These are phyloP conservation scores for Aspergillus sp. DNA, from an alignment of 2,329 filamentous ascomycete genomes.

Conservation along the genomic window DNA sequence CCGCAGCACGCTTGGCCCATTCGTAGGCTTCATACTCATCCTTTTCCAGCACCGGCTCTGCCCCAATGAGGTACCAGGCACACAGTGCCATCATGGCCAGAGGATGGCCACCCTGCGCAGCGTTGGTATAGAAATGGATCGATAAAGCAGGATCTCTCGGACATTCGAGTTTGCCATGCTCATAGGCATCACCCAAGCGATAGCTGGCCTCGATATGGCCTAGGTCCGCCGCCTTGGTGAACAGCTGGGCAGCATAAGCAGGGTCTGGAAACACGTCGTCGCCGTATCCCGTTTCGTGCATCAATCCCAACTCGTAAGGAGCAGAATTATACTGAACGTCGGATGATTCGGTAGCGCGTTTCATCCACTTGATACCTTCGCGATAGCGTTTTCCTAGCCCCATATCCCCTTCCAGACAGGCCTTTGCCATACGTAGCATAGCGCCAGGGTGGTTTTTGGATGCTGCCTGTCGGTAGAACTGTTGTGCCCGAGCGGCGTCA, in stretches of 20 bases:
- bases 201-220: slow-evolving; percentile 85
- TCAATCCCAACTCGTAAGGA: slow-evolving; percentile 82
- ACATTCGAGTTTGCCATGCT: slow-evolving; percentile 84
- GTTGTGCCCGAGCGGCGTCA: slow-evolving; percentile 86
- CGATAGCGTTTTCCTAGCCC: slow-evolving; percentile 79
- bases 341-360: slow-evolving; percentile 84
- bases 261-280: slow-evolving; percentile 92
- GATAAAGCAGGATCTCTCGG: slow-evolving; percentile 89
- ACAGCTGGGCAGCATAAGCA: slow-evolving; percentile 86
- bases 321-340: slow-evolving; percentile 90
- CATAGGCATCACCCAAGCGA: slow-evolving; percentile 93
- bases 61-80: slow-evolving; percentile 97
- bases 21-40: slow-evolving; percentile 96
- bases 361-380: slow-evolving; percentile 95
- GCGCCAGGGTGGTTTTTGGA: slow-evolving; percentile 94
- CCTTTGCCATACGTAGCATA: slow-evolving; percentile 87
- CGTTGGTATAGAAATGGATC: slow-evolving; percentile 95
- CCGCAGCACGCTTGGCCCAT: slow-evolving; percentile 86
- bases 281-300: slow-evolving; percentile 92
- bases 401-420: slow-evolving; percentile 85
- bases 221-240: slow-evolving; percentile 90
- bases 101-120: slow-evolving; percentile 80
- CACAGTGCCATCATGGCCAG: slow-evolving; percentile 97
- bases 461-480: slow-evolving; percentile 87
- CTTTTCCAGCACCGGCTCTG: slow-evolving; percentile 86